phyloP scores from a whole-genome alignment of 345 rosid genomes.

The Acer negundo region DNA sequence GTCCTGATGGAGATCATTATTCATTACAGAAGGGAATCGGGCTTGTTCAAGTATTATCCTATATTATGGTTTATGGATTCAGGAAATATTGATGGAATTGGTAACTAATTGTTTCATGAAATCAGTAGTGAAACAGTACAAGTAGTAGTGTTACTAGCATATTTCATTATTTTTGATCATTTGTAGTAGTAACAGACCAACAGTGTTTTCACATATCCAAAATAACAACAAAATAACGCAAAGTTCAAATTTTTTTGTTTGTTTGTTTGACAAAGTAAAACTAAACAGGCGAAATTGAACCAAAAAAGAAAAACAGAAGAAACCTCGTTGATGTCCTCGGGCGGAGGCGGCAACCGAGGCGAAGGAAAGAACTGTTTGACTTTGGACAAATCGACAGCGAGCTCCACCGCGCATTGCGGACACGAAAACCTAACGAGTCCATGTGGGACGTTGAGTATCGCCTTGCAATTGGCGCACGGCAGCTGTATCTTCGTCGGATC shows the following conservation, averaged over 20 bases:
- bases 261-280: constrained; percentile 4
- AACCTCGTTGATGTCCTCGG: constrained; percentile 93
- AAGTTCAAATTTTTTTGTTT: neutral
- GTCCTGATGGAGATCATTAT: neutral
- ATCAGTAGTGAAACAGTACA: neutral
- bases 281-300: neutral
- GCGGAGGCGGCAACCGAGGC: constrained; percentile 38
- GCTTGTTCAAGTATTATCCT: neutral
- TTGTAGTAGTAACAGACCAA: neutral
- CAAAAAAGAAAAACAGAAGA: neutral
- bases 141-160: neutral
- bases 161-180: neutral
- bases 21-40: neutral
- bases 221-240: neutral
- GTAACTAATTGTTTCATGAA: neutral
- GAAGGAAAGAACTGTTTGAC: constrained; percentile 52
- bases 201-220: neutral
- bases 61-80: neutral
- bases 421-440: constrained; percentile 83
- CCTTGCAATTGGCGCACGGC: constrained; percentile 93
- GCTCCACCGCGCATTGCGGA: constrained; percentile 89
- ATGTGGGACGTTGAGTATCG: constrained; percentile 90
- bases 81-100: neutral
- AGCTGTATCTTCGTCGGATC: constrained; percentile 98
- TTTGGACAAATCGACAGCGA: constrained; percentile 77